Evolutionary conservation across 2,329 filamentous ascomycete species (phyloP).

Genomic region (Juglanconis oblonga): DNA sequence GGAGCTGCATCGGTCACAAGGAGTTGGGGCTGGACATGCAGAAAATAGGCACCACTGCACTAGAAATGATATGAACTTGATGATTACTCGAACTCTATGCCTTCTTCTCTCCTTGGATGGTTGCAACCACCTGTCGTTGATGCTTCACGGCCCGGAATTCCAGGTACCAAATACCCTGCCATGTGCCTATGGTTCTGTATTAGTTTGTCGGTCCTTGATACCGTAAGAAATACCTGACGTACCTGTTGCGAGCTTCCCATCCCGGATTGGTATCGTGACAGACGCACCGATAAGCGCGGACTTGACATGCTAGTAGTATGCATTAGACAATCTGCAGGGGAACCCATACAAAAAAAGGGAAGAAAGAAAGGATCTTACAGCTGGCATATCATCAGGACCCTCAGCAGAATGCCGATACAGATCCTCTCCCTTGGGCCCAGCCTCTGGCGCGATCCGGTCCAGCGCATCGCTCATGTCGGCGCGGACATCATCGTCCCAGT

Average conservation of each 20-base stretch:
- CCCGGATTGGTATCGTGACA: slow-evolving; percentile 84
- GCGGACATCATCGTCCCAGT: slow-evolving; percentile 79
- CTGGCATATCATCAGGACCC: slow-evolving; percentile 92
- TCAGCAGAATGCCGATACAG: slow-evolving; percentile 74
- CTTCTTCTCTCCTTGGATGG: slow-evolving; percentile 86
- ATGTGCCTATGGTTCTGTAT: slow-evolving; percentile 49
- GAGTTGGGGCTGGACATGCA: background rate
- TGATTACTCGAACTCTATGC: slow-evolving; percentile 28
- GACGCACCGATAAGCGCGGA: slow-evolving; percentile 84
- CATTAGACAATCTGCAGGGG: background rate
- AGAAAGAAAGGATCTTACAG: slow-evolving; percentile 27
- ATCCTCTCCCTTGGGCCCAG: slow-evolving; percentile 66
- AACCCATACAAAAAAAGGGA: no score
- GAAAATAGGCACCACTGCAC: background rate
- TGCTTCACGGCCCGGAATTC: slow-evolving; percentile 82
- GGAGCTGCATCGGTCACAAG: background rate
- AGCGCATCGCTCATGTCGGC: slow-evolving; percentile 91
- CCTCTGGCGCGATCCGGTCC: slow-evolving; percentile 81
- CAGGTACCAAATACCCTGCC: slow-evolving; percentile 83
- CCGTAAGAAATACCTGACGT: background rate
- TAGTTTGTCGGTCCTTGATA: background rate
- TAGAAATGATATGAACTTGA: background rate
- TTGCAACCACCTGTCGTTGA: slow-evolving; percentile 79
- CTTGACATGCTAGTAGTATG: slow-evolving; percentile 67
- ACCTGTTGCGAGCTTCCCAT: slow-evolving; percentile 67